A percentile compares a stretch with the other conserved stretches of the same genome.
Evolutionary conservation across 2,329 filamentous ascomycete species (phyloP).

Genomic region (Fusarium protoensiforme): DNA sequence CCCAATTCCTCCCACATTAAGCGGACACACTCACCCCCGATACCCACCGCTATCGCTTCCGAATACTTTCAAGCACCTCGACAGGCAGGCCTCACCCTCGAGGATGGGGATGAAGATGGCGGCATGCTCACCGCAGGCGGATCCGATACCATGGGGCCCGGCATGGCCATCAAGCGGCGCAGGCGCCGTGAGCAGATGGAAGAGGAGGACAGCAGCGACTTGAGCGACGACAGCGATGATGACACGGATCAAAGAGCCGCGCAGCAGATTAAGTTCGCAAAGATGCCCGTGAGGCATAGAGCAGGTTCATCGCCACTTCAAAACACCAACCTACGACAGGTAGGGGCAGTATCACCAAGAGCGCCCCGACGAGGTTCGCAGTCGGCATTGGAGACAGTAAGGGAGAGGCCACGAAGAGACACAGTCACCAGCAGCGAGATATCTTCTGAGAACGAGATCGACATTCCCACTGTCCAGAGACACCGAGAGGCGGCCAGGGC

Average conservation of each 20-base stretch:
- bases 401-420: constrained; percentile 76
- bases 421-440: constrained; percentile 86
- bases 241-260: constrained; percentile 79
- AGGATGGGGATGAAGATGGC: constrained; percentile 78
- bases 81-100: constrained; percentile 70
- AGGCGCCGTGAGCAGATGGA: constrained; percentile 78
- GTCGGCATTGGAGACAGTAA: constrained; percentile 75
- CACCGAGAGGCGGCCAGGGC: constrained; percentile 71
- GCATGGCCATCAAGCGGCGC: constrained; percentile 74
- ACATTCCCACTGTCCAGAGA: constrained; percentile 72
- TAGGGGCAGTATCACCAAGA: constrained; percentile 59
- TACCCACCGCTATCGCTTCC: constrained; percentile 82
- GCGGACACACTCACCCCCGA: constrained; percentile 86
- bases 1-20: constrained; percentile 80
- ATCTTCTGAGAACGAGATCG: constrained; percentile 84
- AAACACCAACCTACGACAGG: constrained; percentile 69
- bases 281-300: constrained; percentile 89
- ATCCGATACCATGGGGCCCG: constrained; percentile 75
- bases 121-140: constrained; percentile 76
- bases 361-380: constrained; percentile 73
- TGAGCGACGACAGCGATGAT: constrained; percentile 87
- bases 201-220: constrained; percentile 86
- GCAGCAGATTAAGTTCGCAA: constrained; percentile 94
- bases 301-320: constrained; percentile 90
- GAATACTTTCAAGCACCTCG: constrained; percentile 85